Conservation (phyloP, 2,329 filamentous ascomycete species). For the Triangularia verruculosa region DNA sequence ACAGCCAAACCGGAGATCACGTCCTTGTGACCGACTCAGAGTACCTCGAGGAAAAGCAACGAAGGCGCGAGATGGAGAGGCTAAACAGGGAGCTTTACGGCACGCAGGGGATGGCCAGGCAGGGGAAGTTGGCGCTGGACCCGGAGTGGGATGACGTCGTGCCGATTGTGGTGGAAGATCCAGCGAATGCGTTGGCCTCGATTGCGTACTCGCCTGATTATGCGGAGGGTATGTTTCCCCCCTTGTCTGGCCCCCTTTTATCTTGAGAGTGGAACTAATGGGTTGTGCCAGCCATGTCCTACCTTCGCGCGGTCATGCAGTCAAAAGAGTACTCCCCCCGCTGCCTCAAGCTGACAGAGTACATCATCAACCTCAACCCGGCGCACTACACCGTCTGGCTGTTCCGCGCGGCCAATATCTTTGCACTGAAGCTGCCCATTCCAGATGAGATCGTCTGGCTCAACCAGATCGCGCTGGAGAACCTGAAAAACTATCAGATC, state of each 20-base stretch:
- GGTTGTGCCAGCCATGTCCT: slow-evolving; percentile 66
- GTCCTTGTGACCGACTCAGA: slow-evolving; percentile 38
- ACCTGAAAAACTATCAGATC: slow-evolving; percentile 99
- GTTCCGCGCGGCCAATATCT: slow-evolving; percentile 79
- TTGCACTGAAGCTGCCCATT: slow-evolving; percentile 62
- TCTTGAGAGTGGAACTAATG: background rate
- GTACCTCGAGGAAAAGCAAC: slow-evolving; percentile 43
- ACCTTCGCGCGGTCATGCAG: slow-evolving; percentile 91
- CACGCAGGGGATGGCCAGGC: slow-evolving; percentile 35
- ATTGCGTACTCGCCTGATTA: slow-evolving; percentile 92
- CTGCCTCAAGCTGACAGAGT: slow-evolving; percentile 76
- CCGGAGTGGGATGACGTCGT: slow-evolving; percentile 80
- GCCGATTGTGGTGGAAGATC: slow-evolving; percentile 81
- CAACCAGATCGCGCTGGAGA: slow-evolving; percentile 73
- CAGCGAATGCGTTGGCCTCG: slow-evolving; percentile 78
- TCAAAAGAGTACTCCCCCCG: slow-evolving; percentile 77
- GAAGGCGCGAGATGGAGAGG: slow-evolving; percentile 50
- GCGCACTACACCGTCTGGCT: slow-evolving; percentile 99
- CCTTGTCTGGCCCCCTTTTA: slow-evolving; percentile 22
- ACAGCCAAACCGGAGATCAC: slow-evolving; percentile 2
- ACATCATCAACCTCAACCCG: slow-evolving; percentile 89
- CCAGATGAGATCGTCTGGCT: slow-evolving; percentile 79
- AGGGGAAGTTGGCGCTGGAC: slow-evolving; percentile 58
- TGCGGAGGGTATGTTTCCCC: slow-evolving; percentile 57
- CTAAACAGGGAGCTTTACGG: slow-evolving; percentile 54